A percentile compares a stretch with the other conserved stretches of the same genome.
These are phyloP conservation scores for Suhomyces emberorum DNA, from an alignment of 805 yeast species.

Conservation along the genomic window DNA sequence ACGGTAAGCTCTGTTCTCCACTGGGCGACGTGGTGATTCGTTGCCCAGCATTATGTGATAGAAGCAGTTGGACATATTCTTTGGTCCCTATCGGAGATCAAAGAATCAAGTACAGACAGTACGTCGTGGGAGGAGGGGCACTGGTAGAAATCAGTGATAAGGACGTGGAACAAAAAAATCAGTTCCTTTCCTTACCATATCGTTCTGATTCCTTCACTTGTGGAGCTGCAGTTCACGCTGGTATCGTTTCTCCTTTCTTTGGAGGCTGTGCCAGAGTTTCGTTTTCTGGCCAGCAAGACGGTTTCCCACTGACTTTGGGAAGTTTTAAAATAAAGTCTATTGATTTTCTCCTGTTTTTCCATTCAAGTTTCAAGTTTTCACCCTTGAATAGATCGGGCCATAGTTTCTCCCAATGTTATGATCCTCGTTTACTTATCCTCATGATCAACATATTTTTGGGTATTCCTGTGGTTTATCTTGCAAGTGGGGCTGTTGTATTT, in stretches of 20 bases:
- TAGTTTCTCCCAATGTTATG: conserved; percentile 59
- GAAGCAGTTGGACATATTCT: conserved; percentile 73
- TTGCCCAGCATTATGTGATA: conserved; percentile 87
- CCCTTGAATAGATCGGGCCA: conserved; percentile 21
- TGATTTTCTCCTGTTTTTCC: conserved; percentile 68
- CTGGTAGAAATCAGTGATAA: too few species aligned
- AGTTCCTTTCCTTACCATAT: conserved; percentile 49
- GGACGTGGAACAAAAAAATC: conserved; percentile 23
- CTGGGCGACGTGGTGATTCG: conserved; percentile 50
- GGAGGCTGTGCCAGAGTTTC: conserved; percentile 78
- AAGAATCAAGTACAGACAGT: conserved; percentile 66
- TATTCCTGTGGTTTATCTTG: conserved; percentile 54
- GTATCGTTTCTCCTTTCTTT: conserved; percentile 61
- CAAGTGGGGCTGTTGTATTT: conserved; percentile 41
- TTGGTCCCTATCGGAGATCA: conserved; percentile 70
- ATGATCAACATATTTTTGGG: conserved; percentile 61
- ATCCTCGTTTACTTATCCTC: conserved; percentile 60
- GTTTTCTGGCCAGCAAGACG: conserved; percentile 49
- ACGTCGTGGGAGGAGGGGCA: conserved; percentile 73
- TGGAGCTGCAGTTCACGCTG: conserved; percentile 87
- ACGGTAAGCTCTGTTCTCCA: conserved; percentile 60
- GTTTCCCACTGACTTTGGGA: conserved; percentile 50
- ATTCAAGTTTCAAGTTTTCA: conserved; percentile 64
- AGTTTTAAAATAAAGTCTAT: conserved; percentile 53
- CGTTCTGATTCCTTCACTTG: conserved; percentile 89